These are phyloP conservation scores for Clonostachys rosea DNA, from an alignment of 2,329 filamentous ascomycete genomes.

Conservation along the genomic window DNA sequence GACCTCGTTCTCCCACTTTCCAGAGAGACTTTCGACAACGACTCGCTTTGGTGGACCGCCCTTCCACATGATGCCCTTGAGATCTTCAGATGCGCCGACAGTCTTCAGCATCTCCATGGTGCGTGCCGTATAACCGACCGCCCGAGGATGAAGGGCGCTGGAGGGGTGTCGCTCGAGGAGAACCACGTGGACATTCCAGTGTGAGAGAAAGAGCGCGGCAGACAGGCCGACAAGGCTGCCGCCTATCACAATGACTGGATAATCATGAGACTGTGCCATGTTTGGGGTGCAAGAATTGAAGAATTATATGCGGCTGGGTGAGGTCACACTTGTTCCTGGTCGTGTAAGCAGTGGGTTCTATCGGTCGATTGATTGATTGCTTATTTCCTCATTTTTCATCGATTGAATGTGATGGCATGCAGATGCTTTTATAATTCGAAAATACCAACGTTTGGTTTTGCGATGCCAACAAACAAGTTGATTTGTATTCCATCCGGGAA, in stretches of 20 bases:
- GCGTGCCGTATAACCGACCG: constrained; percentile 25
- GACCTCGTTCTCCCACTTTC: constrained; percentile 12
- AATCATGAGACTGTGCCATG: not conserved
- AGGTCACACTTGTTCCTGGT: too few relatives aligned
- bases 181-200: constrained; percentile 18
- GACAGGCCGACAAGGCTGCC: constrained; percentile 31
- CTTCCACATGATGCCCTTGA: constrained; percentile 8
- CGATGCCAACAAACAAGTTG: too few relatives aligned
- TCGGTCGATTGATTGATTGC: too few relatives aligned
- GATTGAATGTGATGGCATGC: too few relatives aligned
- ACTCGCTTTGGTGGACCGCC: constrained; percentile 10
- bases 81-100: constrained; percentile 11
- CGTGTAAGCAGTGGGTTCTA: too few relatives aligned
- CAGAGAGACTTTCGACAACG: constrained; percentile 10
- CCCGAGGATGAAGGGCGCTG: constrained; percentile 27
- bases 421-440: too few relatives aligned
- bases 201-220: constrained; percentile 26
- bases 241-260: constrained; percentile 28
- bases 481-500: too few relatives aligned
- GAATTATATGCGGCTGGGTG: not conserved
- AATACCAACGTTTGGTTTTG: too few relatives aligned
- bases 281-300: not conserved
- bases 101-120: constrained; percentile 28
- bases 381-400: too few relatives aligned
- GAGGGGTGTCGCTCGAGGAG: constrained; percentile 27